phyloP scores from a whole-genome alignment of 2,329 filamentous ascomycete species.

The Exophiala bonariae region DNA sequence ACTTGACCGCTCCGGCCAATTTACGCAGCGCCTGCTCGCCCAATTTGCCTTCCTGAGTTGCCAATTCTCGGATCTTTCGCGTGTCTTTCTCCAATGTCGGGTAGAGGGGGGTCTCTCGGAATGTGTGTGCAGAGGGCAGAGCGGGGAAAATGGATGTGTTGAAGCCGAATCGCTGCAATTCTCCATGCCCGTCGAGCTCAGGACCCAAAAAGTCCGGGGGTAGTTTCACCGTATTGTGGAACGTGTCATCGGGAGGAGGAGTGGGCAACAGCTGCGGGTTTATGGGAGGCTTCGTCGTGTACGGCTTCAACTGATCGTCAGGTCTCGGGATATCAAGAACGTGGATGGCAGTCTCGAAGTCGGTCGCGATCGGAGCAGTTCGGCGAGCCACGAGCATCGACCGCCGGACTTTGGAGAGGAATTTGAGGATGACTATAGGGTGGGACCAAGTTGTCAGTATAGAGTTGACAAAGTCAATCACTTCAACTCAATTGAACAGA shows the following conservation, averaged over 20 bases:
- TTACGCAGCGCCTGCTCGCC: conserved; percentile 66
- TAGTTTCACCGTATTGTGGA: conserved; percentile 33
- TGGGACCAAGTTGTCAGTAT: conserved; percentile 25
- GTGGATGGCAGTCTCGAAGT: conserved; percentile 57
- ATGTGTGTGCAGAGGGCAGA: conserved; percentile 65
- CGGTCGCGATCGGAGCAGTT: conserved; percentile 56
- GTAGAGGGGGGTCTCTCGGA: conserved; percentile 60
- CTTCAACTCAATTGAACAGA: too few species aligned
- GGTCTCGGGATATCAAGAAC: conserved; percentile 36
- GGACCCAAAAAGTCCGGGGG: conserved; percentile 50
- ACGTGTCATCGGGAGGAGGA: conserved; percentile 41
- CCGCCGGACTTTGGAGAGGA: conserved; percentile 54
- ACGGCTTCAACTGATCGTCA: conserved; percentile 26
- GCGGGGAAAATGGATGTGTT: conserved; percentile 62
- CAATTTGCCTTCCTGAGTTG: conserved; percentile 64
- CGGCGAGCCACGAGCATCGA: conserved; percentile 61
- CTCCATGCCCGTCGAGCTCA: conserved; percentile 48
- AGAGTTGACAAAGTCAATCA: background rate
- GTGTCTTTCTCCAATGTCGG: conserved; percentile 60
- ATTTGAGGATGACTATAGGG: conserved; percentile 49
- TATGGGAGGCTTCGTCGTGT: conserved; percentile 33
- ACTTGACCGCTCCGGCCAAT: conserved; percentile 52
- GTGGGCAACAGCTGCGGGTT: conserved; percentile 36
- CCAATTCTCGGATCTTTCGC: conserved; percentile 60
- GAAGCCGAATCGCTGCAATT: conserved; percentile 50